Evolutionary conservation across 768 basidiomycete species (phyloP).

Genomic region (Pleurotus tuber-regium): DNA sequence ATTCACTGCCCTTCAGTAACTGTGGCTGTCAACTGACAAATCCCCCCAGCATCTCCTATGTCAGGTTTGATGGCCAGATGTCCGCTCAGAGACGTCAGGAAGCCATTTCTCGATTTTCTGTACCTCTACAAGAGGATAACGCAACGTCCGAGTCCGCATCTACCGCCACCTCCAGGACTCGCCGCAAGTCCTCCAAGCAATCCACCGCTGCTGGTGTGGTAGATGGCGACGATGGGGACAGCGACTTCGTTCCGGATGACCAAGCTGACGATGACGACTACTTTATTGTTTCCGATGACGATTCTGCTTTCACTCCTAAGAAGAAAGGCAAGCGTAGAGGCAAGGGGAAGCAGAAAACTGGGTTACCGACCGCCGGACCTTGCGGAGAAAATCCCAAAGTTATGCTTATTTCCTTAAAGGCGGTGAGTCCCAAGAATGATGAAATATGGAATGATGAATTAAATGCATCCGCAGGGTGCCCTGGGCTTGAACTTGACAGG

Average conservation of each 20-base stretch:
- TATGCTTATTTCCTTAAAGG: slow-evolving; percentile 86
- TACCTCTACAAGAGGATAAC: slow-evolving; percentile 47
- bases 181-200: background rate
- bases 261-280: slow-evolving; percentile 28
- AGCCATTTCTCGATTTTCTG: slow-evolving; percentile 68
- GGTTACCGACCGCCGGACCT: slow-evolving; percentile 8
- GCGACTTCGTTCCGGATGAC: slow-evolving; percentile 26
- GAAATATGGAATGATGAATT: no score
- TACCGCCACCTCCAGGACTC: background rate
- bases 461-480: slow-evolving; percentile 66
- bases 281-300: slow-evolving; percentile 30
- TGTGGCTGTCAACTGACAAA: background rate
- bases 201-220: slow-evolving; percentile 1
- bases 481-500: slow-evolving; percentile 82
- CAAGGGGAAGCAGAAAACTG: slow-evolving; percentile 22
- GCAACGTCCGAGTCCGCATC: background rate
- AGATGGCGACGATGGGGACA: slow-evolving; percentile 23
- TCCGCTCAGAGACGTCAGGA: slow-evolving; percentile 79
- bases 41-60: slow-evolving; percentile 59
- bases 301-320: slow-evolving; percentile 18
- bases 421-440: no score
- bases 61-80: slow-evolving; percentile 85
- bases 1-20: slow-evolving; percentile 14
- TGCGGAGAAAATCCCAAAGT: slow-evolving; percentile 60
- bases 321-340: slow-evolving; percentile 35